Percentiles rank a stretch among this genome's conserved stretches.
phyloP scores from a whole-genome alignment of 2,329 filamentous ascomycete genomes.

The Laburnicola sp. region DNA sequence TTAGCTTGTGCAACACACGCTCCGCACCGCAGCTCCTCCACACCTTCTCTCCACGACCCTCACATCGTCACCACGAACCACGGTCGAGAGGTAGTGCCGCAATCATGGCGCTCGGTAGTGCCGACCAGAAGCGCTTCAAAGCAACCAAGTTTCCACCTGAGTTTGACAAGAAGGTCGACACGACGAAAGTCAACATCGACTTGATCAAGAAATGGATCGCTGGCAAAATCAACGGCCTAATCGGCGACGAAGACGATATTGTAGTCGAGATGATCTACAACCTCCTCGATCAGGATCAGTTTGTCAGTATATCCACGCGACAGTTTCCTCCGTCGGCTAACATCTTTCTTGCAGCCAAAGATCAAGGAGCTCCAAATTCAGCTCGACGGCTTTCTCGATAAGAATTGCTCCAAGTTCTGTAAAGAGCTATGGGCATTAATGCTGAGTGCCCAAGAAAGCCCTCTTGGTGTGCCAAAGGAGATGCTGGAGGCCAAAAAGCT shows the following conservation, averaged over 20 bases:
- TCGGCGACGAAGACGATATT: conserved; percentile 94
- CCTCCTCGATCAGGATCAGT: conserved; percentile 71
- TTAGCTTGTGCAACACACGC: neutral
- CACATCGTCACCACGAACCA: conserved; percentile 1
- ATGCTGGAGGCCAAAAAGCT: conserved; percentile 94
- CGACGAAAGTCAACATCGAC: conserved; percentile 93
- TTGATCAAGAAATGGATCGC: conserved; percentile 99
- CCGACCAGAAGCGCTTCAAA: conserved; percentile 86
- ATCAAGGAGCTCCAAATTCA: conserved; percentile 95
- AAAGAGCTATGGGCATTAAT: conserved; percentile 92
- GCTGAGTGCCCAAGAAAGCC: conserved; percentile 83
- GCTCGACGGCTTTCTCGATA: conserved; percentile 91
- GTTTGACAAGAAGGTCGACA: conserved; percentile 95
- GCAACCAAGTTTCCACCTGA: conserved; percentile 92
- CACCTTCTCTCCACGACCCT: conserved; percentile 7
- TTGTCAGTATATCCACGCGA: conserved; percentile 59
- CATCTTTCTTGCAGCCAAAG: conserved; percentile 67
- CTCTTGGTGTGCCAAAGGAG: conserved; percentile 91
- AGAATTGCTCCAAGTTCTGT: conserved; percentile 85
- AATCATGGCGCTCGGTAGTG: conserved; percentile 72
- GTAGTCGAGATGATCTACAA: conserved; percentile 82
- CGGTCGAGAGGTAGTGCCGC: conserved; percentile 3
- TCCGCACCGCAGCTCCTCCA: neutral
- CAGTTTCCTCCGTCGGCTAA: conserved; percentile 15
- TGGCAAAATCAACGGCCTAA: conserved; percentile 79